phyloP scores from a whole-genome alignment of 345 rosid genomes.

The Eucalyptus dawsonii region DNA sequence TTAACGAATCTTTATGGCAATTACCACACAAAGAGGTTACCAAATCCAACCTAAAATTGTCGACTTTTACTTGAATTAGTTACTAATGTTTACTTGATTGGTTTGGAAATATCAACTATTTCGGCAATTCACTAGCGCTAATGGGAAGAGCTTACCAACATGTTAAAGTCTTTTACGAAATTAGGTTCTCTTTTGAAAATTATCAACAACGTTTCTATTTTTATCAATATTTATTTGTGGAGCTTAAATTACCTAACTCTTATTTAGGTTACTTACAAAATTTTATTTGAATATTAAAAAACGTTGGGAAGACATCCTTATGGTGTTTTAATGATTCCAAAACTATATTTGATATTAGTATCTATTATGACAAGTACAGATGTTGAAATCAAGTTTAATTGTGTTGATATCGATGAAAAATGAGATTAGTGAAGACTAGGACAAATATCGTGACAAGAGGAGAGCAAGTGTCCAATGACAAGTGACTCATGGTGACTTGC shows the following conservation, averaged over 20 bases:
- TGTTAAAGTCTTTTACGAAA: not conserved
- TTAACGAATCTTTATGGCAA: not conserved
- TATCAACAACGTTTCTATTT: not conserved
- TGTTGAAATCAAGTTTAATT: too few relatives aligned
- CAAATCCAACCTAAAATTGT: not conserved
- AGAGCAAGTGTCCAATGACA: too few relatives aligned
- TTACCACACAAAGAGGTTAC: not conserved
- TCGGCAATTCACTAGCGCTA: too few relatives aligned
- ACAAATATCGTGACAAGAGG: too few relatives aligned
- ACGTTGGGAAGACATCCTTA: not conserved
- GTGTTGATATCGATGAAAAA: too few relatives aligned
- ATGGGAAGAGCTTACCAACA: too few relatives aligned
- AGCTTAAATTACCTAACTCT: not conserved
- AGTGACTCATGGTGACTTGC: too few relatives aligned
- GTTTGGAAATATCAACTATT: too few relatives aligned
- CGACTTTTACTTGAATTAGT: too few relatives aligned
- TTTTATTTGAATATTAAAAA: not conserved
- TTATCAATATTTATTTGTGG: not conserved
- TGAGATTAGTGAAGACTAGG: too few relatives aligned
- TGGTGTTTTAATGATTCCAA: not conserved
- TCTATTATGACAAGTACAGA: too few relatives aligned
- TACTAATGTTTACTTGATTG: too few relatives aligned
- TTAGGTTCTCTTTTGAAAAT: not conserved
- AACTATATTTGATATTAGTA: not conserved
- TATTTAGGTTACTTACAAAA: fast-evolving